phyloP scores from a whole-genome alignment of 768 basidiomycete genomes.

The Amylocystis lapponica region DNA sequence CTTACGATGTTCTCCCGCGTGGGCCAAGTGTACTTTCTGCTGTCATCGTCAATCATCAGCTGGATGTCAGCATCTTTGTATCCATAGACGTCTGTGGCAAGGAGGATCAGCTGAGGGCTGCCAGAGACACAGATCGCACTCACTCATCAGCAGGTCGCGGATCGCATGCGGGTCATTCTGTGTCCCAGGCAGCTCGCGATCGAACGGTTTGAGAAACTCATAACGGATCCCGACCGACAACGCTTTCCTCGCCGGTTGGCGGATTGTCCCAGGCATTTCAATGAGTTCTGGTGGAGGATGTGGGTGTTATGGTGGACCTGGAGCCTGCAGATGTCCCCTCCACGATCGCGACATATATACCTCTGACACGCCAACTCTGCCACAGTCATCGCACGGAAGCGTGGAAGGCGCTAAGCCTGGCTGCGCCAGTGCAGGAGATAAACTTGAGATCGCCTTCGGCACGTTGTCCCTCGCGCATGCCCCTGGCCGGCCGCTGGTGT shows the following conservation, averaged over 20 bases:
- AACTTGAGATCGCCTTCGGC: too few species aligned
- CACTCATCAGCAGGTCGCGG: slow-evolving; percentile 32
- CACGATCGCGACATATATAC: too few species aligned
- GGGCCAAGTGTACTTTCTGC: slow-evolving; percentile 31
- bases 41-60: slow-evolving; percentile 35
- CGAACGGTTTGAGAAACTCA: not conserved
- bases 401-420: too few species aligned
- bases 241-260: slow-evolving; percentile 1
- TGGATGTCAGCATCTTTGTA: slow-evolving; percentile 36
- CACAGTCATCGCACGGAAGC: too few species aligned
- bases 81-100: slow-evolving; percentile 27
- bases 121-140: not conserved
- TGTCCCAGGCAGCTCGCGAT: slow-evolving; percentile 25
- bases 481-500: too few species aligned
- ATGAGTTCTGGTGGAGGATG: too few species aligned
- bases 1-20: slow-evolving; percentile 42
- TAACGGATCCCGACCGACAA: slow-evolving; percentile 10
- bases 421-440: too few species aligned
- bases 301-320: too few species aligned
- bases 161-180: slow-evolving; percentile 34
- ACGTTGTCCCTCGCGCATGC: too few species aligned
- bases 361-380: too few species aligned
- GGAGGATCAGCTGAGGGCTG: not conserved
- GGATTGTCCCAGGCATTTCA: not conserved
- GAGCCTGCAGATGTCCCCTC: too few species aligned